phyloP scores from a whole-genome alignment of 2,329 filamentous ascomycete genomes.

The Aureobasidium uvarum region DNA sequence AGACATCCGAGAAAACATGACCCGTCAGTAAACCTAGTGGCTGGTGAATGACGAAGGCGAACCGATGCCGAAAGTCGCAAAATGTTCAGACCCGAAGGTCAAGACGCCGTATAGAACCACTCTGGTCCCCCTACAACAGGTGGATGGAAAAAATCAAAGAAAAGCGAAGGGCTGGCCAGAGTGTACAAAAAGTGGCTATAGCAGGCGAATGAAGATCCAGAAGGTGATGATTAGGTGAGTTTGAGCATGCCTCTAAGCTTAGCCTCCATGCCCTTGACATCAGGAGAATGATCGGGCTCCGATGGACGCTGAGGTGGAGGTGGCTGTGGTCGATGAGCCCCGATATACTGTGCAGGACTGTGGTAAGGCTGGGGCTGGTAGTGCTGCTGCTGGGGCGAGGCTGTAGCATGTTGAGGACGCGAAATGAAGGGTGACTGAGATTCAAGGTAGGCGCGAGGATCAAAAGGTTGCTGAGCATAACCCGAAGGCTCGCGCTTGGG shows the following conservation, averaged over 20 bases:
- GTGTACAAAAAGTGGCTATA: not conserved
- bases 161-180: not conserved
- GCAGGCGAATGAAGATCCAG: not conserved
- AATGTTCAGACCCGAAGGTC: not conserved
- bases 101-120: not conserved
- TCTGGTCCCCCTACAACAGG: not conserved
- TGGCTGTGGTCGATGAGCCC: slow-evolving; percentile 23
- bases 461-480: slow-evolving; percentile 31
- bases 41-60: not conserved
- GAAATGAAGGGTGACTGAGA: slow-evolving; percentile 31
- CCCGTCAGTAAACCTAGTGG: not conserved
- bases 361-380: slow-evolving; percentile 24
- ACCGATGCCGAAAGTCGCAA: not conserved
- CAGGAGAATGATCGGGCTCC: slow-evolving; percentile 28
- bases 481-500: slow-evolving; percentile 31
- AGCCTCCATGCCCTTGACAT: slow-evolving; percentile 42
- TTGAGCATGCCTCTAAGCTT: slow-evolving; percentile 45
- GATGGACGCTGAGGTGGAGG: slow-evolving; percentile 22
- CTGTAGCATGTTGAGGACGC: slow-evolving; percentile 35
- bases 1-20: not conserved
- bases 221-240: slow-evolving; percentile 27
- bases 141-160: not conserved
- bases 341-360: slow-evolving; percentile 5
- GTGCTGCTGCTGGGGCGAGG: slow-evolving; percentile 29
- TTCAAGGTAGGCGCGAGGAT: slow-evolving; percentile 36